Evolutionary conservation across 805 yeast species (phyloP), one percentile per base, ranked within the genome.

Genomic region (Saccharomyces eubayanus): DNA sequence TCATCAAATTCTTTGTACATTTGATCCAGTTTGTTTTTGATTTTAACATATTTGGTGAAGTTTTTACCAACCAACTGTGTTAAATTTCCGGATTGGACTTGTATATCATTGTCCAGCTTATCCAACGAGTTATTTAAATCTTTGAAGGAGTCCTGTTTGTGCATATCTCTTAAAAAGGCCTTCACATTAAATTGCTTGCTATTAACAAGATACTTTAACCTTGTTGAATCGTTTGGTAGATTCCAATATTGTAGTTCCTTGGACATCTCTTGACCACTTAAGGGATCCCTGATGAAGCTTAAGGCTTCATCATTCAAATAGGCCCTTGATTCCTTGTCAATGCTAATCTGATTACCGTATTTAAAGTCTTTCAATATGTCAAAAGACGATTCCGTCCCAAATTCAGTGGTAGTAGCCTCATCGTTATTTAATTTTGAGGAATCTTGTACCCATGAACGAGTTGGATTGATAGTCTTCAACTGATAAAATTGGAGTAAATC

Each of bases 21-120:
- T 28, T 76, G 76, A 62, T 86, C 91, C 40, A 87, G 69, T 3
- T 80, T 73, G 27, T 84, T 79, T 62, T 87, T 87, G 28, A 84
- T 76, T 57, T 78, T 78, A 31, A 87, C 87, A 57, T 84, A 85
- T 59, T 77, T 75, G 52, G 80, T 78, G 59, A 82, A 84, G 62
- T 86, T 87, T 12, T 75, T 69, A 58, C 81, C 81, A 14, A 85
- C 81, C 46, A 83, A 66, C 14, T 64, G 61, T 54, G 79, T 77
- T 60, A 84, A 66, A 20, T 77, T 78, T 8, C 74, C 72, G 41
- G 82, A 78, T 58, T 79, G 79, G 1, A 74, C 67, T 6, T 74
- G 71, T 31, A 85, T 75, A 21, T 80, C 74, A 27, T 63, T 57
- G 53, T 83, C 84, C 49, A 85, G 67, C 50, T 65, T 70, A 31